Percentiles rank a stretch among this genome's conserved stretches.
These are phyloP conservation scores for Boletus rubroflammeus DNA, from an alignment of 768 basidiomycete genomes.

Conservation along the genomic window DNA sequence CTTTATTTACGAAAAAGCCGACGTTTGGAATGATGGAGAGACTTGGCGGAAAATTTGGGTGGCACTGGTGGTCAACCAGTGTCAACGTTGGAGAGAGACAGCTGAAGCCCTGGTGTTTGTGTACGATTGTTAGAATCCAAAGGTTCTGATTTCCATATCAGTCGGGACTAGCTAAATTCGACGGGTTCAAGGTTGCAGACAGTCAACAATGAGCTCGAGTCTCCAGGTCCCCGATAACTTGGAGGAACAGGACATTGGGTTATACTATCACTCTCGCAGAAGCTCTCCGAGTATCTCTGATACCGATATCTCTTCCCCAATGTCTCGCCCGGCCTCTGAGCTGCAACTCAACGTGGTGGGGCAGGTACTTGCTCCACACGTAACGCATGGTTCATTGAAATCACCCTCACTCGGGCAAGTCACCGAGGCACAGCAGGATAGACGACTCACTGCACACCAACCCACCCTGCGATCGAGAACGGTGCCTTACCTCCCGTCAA, in stretches of 20 bases:
- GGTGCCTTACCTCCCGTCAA: slow-evolving; percentile 38
- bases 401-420: slow-evolving; percentile 36
- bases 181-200: not conserved
- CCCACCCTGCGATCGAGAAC: slow-evolving; percentile 45
- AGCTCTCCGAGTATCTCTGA: slow-evolving; percentile 26
- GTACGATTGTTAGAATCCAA: slow-evolving; percentile 9
- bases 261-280: slow-evolving; percentile 22
- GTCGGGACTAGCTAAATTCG: not conserved
- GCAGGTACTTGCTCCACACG: not conserved
- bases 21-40: slow-evolving; percentile 39
- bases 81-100: not conserved
- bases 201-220: slow-evolving; percentile 7
- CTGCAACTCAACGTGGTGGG: slow-evolving; percentile 3
- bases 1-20: not conserved
- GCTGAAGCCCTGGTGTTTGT: slow-evolving; percentile 3
- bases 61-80: slow-evolving; percentile 3
- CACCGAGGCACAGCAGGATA: slow-evolving; percentile 14
- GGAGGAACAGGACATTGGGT: slow-evolving; percentile 31
- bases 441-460: slow-evolving; percentile 15
- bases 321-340: slow-evolving; percentile 20
- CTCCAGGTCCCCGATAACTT: slow-evolving; percentile 10
- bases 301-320: slow-evolving; percentile 18
- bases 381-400: slow-evolving; percentile 17
- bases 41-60: slow-evolving; percentile 45
- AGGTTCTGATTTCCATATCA: slow-evolving; percentile 1